These are phyloP conservation scores for Canavalia gladiata DNA, from an alignment of 306 rosid species.

Conservation along the genomic window DNA sequence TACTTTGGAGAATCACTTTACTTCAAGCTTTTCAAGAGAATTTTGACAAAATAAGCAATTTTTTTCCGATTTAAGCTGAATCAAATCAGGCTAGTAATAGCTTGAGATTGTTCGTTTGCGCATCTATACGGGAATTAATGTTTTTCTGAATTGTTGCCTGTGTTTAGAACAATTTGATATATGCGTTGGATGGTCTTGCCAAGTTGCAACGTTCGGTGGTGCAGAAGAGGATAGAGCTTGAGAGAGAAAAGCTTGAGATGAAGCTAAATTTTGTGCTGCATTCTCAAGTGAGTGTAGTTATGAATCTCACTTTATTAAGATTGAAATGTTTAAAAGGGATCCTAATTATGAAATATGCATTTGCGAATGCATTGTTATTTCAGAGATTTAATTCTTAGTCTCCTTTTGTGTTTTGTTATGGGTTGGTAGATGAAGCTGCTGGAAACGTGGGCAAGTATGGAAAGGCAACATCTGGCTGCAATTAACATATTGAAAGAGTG, in stretches of 20 bases:
- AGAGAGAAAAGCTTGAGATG: conserved; percentile 69
- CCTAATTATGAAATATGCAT: background rate
- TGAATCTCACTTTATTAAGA: background rate
- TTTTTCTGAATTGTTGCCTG: background rate
- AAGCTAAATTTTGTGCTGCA: conserved; percentile 63
- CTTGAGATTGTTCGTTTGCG: background rate
- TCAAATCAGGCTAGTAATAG: background rate
- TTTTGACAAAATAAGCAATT: background rate
- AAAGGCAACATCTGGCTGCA: conserved; percentile 66
- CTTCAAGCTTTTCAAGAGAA: too few species aligned
- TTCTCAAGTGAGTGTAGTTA: conserved; percentile 67
- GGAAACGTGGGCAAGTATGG: conserved; percentile 71
- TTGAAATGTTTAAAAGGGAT: background rate
- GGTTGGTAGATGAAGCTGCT: conserved; percentile 58
- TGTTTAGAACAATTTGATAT: conserved; percentile 53
- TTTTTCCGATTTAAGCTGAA: background rate
- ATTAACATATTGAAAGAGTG: conserved; percentile 52
- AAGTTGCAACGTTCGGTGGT: conserved; percentile 60
- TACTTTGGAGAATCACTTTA: too few species aligned
- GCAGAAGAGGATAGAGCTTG: conserved; percentile 64
- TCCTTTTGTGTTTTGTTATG: background rate
- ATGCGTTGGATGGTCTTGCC: conserved; percentile 52
- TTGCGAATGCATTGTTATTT: background rate
- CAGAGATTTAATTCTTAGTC: background rate
- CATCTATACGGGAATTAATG: background rate